Conservation (phyloP, 2,329 filamentous ascomycete genomes). For the Drechslera avenae region DNA sequence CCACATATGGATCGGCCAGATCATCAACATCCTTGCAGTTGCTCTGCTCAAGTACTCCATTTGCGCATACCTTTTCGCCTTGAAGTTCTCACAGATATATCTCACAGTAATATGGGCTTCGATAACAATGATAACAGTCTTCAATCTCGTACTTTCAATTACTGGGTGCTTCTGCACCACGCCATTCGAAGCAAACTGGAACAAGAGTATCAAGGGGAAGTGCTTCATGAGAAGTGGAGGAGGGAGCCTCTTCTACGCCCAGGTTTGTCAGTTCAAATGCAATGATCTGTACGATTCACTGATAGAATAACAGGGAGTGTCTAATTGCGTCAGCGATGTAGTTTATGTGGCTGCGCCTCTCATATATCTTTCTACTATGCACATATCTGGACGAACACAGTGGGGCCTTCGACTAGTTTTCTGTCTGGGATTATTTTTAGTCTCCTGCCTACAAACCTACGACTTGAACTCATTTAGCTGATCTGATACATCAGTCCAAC, state of each 20-base stretch:
- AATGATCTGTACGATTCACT: neutral
- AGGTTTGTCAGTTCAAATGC: slow-evolving; percentile 1
- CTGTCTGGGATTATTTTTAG: slow-evolving; percentile 32
- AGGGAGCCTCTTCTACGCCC: slow-evolving; percentile 21
- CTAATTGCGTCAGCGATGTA: slow-evolving; percentile 36
- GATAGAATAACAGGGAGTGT: slow-evolving; percentile 19
- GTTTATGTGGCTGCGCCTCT: slow-evolving; percentile 36
- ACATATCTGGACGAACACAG: slow-evolving; percentile 32
- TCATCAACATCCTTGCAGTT: slow-evolving; percentile 35
- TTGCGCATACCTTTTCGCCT: slow-evolving; percentile 32
- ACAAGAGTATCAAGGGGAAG: slow-evolving; percentile 20
- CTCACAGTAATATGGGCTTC: slow-evolving; percentile 28
- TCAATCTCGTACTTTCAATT: slow-evolving; percentile 30
- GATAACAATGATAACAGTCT: slow-evolving; percentile 30
- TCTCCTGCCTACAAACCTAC: neutral
- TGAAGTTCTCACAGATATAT: slow-evolving; percentile 32
- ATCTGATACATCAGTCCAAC: slow-evolving; percentile 21
- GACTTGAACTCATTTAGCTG: slow-evolving; percentile 2
- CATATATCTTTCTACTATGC: slow-evolving; percentile 32
- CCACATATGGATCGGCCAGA: slow-evolving; percentile 27
- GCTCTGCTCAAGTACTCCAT: slow-evolving; percentile 35
- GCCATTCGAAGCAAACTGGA: slow-evolving; percentile 39
- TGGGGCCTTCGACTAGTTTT: slow-evolving; percentile 37
- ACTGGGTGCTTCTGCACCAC: slow-evolving; percentile 27
- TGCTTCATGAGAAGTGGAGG: slow-evolving; percentile 27